Base-by-base conservation (phyloP, 176 grass and related monocot species). In the Luzula sylvatica region DNA sequence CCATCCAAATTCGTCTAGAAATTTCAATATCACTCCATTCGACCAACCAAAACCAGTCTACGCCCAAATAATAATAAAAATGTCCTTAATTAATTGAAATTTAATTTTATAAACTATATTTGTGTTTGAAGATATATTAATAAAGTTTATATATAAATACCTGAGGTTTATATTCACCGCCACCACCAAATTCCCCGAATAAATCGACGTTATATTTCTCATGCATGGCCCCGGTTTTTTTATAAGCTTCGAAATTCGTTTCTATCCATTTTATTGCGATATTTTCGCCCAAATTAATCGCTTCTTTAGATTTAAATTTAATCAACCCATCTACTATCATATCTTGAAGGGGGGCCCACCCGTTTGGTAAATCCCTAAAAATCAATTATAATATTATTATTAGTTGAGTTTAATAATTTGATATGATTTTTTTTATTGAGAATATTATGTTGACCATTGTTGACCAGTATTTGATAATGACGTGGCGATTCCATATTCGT, bases 1-100 rank as follows among this genome's bases (percentile, higher is more conserved):
- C 92, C 92, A 96, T 21, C 92, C 92, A 70, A 90, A 86, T 39
- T 89, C 71, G 60, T 96, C 92, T 59, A 96, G 73, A 64, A 96
- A 96, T 44, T 80, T 53, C 27, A 96, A 50, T 25, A 89, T 42
- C 30, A 96, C 92, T 45, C 85, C 92, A 42, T 96, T 96, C 24
- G 92, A 90, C 92, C 92, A 96, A 71, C 92, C 92, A 77, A 96
- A 96, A 61, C 92, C 92, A 65, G 92, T 96, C 92, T 96, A 71
- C 63, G 9, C 35, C 35, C 65, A 38, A 38, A 35, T 35, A 35
- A 35, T 35, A 35, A 35, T 35, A 35, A 35, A 35, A 35, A 11
- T 23, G 17, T 20, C 18, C 1, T 15, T 15, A 29, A 58, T 26
- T 23, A 58, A 24, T 8, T 29, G 23, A 38, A 64, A 21, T 17